phyloP scores from a whole-genome alignment of 1,284 basidiomycete species.

The Cystobasidium pallidum region DNA sequence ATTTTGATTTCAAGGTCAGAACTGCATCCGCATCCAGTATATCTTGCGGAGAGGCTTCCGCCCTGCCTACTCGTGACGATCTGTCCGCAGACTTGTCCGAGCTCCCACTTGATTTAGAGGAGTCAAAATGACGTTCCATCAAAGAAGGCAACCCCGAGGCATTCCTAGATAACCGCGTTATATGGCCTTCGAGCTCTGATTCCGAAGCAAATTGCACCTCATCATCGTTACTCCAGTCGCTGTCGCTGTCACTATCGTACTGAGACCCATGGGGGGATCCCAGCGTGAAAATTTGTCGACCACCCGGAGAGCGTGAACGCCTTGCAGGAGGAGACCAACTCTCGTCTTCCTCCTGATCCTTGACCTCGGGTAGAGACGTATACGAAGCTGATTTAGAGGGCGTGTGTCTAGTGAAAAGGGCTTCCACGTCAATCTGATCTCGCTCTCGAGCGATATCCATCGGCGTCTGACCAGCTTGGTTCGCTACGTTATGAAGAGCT shows the following conservation, averaged over 20 bases:
- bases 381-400: constrained; percentile 18
- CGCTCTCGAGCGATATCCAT: constrained; percentile 72
- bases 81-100: not conserved
- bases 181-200: constrained; percentile 24
- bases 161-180: constrained; percentile 12
- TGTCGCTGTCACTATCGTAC: constrained; percentile 11
- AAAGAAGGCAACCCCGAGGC: not conserved
- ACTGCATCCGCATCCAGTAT: not conserved
- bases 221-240: constrained; percentile 22
- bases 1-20: not conserved
- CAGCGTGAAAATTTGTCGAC: not conserved
- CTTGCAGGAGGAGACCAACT: constrained; percentile 1
- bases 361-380: not conserved
- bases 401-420: constrained; percentile 52
- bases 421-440: constrained; percentile 60
- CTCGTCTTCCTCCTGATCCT: not conserved
- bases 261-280: constrained; percentile 4
- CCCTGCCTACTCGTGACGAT: not conserved
- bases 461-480: constrained; percentile 75
- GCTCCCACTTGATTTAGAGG: not conserved
- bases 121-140: not conserved
- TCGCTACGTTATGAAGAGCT: constrained; percentile 75
- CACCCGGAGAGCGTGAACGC: not conserved
- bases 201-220: constrained; percentile 20
- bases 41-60: too few relatives aligned